These are phyloP conservation scores for Colletotrichum sp. DNA, from an alignment of 2,329 filamentous ascomycete genomes.

Conservation along the genomic window DNA sequence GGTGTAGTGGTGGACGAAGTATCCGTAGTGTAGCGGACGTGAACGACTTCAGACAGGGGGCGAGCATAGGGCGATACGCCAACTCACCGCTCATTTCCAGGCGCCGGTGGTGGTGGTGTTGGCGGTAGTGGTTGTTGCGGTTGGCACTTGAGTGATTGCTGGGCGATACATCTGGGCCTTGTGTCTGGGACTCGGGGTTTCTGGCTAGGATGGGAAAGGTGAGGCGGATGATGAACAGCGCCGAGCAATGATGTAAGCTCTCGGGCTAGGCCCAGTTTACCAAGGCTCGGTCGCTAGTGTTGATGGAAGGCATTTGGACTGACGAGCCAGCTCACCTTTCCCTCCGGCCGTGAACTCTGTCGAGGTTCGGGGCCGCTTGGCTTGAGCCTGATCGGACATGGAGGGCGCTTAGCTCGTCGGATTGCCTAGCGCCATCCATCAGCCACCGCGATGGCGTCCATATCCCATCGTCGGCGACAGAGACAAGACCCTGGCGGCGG, in stretches of 20 bases:
- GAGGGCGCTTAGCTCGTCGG: conserved; percentile 7
- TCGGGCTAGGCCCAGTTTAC: conserved; percentile 3
- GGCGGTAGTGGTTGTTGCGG: not conserved
- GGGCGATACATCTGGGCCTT: not conserved
- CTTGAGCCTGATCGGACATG: conserved; percentile 11
- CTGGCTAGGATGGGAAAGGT: not conserved
- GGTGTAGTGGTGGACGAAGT: not conserved
- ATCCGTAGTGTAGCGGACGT: not conserved
- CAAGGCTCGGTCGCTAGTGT: conserved; percentile 11
- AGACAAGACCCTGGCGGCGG: not conserved
- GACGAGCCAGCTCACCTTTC: not conserved
- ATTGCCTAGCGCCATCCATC: conserved; percentile 1
- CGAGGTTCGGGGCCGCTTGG: not conserved
- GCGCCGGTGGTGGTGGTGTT: not conserved
- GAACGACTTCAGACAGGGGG: not conserved
- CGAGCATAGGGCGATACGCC: conserved; percentile 14
- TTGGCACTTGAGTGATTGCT: not conserved
- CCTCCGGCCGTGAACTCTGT: not conserved
- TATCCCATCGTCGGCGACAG: not conserved
- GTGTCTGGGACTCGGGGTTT: not conserved
- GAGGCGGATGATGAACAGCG: not conserved
- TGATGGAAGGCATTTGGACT: conserved; percentile 8
- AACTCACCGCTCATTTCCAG: conserved; percentile 22
- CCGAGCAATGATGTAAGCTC: conserved; percentile 16
- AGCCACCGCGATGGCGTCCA: conserved; percentile 3